A percentile compares a stretch with the other conserved stretches of the same genome.
Conservation (phyloP, 2,329 filamentous ascomycete genomes). For the Myriangium duriaei region DNA sequence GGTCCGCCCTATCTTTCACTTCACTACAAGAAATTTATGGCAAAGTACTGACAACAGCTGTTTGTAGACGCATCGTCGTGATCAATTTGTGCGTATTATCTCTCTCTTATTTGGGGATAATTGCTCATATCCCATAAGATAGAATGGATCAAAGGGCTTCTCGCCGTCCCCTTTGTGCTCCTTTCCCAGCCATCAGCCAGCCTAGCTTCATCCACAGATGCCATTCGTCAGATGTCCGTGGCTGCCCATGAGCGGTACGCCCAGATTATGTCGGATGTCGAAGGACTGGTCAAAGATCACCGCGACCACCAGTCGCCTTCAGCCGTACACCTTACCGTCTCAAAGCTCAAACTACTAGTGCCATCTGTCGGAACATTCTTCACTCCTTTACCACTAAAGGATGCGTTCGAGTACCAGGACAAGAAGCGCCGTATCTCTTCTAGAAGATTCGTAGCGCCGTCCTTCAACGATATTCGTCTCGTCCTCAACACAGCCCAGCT, state of each 20-base stretch:
- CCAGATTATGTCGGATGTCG: slow-evolving; percentile 90
- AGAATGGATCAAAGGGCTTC: slow-evolving; percentile 72
- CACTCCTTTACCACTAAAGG: slow-evolving; percentile 72
- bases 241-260: slow-evolving; percentile 80
- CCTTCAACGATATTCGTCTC: slow-evolving; percentile 90
- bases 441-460: slow-evolving; percentile 83
- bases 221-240: slow-evolving; percentile 59
- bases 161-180: slow-evolving; percentile 91
- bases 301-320: slow-evolving; percentile 58
- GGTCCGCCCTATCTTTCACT: slow-evolving; percentile 28
- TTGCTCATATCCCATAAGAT: slow-evolving; percentile 14
- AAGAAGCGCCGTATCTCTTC: slow-evolving; percentile 74
- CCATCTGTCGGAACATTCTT: slow-evolving; percentile 90
- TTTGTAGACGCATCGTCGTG: slow-evolving; percentile 76
- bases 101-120: no score
- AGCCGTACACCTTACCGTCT: slow-evolving; percentile 39
- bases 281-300: slow-evolving; percentile 82
- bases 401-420: slow-evolving; percentile 88
- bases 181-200: slow-evolving; percentile 88
- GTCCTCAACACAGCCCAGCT: slow-evolving; percentile 91
- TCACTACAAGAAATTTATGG: no score
- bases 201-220: slow-evolving; percentile 52
- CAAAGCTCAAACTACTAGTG: slow-evolving; percentile 84
- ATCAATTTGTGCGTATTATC: slow-evolving; percentile 71
- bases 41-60: no score